Conservation (phyloP, 2,329 filamentous ascomycete species). For the Ophiocordyceps robertsii region DNA sequence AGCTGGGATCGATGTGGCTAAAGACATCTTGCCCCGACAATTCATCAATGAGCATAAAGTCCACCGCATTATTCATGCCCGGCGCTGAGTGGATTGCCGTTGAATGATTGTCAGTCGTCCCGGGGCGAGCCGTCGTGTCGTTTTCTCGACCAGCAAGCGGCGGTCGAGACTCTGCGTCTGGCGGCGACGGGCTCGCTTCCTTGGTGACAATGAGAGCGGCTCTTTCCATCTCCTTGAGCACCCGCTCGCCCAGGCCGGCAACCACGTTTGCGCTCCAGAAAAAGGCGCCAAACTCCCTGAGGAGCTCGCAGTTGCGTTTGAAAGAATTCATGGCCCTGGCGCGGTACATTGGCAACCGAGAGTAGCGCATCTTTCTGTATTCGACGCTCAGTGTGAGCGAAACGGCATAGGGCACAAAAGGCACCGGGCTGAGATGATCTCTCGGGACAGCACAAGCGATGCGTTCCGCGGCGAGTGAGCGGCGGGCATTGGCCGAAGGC, state of each 20-base stretch:
- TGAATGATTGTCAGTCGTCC: slow-evolving; percentile 10
- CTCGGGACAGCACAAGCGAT: slow-evolving; percentile 40
- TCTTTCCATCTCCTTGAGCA: slow-evolving; percentile 42
- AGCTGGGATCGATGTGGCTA: slow-evolving; percentile 40
- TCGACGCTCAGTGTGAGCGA: slow-evolving; percentile 48
- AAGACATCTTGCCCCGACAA: slow-evolving; percentile 39
- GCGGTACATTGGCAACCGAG: slow-evolving; percentile 43
- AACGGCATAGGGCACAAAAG: slow-evolving; percentile 48
- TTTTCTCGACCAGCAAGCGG: slow-evolving; percentile 1
- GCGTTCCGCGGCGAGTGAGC: slow-evolving; percentile 43
- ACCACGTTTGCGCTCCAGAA: slow-evolving; percentile 45
- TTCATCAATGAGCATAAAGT: slow-evolving; percentile 28
- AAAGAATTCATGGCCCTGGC: slow-evolving; percentile 41
- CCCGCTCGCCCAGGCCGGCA: slow-evolving; percentile 38
- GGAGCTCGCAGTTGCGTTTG: slow-evolving; percentile 36
- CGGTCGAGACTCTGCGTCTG: slow-evolving; percentile 8
- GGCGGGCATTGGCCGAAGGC: slow-evolving; percentile 38
- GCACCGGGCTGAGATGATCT: slow-evolving; percentile 38
- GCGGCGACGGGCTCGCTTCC: slow-evolving; percentile 15
- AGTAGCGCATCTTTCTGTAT: slow-evolving; percentile 51
- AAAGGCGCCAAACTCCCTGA: slow-evolving; percentile 39
- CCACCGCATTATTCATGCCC: slow-evolving; percentile 20
- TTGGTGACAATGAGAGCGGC: slow-evolving; percentile 32
- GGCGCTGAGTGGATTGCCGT: slow-evolving; percentile 12
- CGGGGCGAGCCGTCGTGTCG: slow-evolving; percentile 3